These are phyloP conservation scores for Rhododendron molle DNA, from an alignment of 148 eudicot genomes.

Conservation along the genomic window DNA sequence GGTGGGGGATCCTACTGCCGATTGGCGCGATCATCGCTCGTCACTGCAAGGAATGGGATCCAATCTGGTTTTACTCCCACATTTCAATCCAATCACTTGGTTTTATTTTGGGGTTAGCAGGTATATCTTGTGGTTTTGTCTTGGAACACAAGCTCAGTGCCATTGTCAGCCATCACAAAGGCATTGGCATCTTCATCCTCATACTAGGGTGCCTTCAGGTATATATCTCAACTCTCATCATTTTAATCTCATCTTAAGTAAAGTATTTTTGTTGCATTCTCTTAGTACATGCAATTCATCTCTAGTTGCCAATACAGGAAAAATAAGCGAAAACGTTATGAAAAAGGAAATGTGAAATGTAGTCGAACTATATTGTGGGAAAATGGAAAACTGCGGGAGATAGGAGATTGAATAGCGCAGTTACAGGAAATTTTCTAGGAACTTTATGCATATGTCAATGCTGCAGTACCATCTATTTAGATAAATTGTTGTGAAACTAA, in stretches of 20 bases:
- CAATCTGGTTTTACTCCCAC: constrained; percentile 82
- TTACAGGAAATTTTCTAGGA: background rate
- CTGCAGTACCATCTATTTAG: background rate
- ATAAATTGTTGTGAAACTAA: background rate
- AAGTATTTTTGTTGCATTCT: background rate
- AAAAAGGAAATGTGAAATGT: background rate
- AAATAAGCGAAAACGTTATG: background rate
- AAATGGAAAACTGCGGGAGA: background rate
- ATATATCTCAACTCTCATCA: background rate
- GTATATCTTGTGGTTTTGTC: constrained; percentile 59
- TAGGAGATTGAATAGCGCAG: background rate
- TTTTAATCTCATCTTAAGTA: background rate
- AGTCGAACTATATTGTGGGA: background rate
- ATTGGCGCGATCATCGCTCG: constrained; percentile 73
- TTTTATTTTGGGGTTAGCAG: constrained; percentile 60
- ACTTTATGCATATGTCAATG: background rate
- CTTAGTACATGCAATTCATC: background rate
- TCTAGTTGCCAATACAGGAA: background rate
- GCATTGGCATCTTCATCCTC: constrained; percentile 58
- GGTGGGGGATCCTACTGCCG: constrained; percentile 79
- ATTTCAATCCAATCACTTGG: constrained; percentile 41
- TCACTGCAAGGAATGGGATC: constrained; percentile 60
- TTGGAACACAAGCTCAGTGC: constrained; percentile 36
- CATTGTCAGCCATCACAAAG: constrained; percentile 45
- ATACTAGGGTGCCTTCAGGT: constrained; percentile 73